Evolutionary conservation across 331 rosid genomes (phyloP), one percentile per base, ranked within the genome.

Genomic region (Phaseolus coccineus): DNA sequence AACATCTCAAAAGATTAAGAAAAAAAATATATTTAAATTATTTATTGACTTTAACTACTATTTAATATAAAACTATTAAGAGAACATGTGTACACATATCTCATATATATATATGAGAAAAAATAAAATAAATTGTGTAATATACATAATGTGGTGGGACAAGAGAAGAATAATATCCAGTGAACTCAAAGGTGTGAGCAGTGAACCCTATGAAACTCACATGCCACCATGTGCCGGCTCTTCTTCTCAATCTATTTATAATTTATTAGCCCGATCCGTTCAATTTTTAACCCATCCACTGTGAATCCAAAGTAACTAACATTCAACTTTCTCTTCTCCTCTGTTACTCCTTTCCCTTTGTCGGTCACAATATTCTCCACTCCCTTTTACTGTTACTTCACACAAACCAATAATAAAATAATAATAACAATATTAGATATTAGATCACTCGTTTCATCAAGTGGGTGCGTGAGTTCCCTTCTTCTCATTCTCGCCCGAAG

Each of bases 361-460:
- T 74, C 76, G 80, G 77, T 30, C 64, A 66, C 66, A 70, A 3
- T 33, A 66, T 69, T 75, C 78, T 73, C 48, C 40, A 50, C 71
- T 69, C 44, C 3, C 1, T 37, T 75, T 76, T 16, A 65, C 74
- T 72, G 81, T 48, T 73, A 69, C 85, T 69, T 11, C 12, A n/a
- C 7, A n/a, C 25, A 15, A 69, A 28, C 5, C 10, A 51, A 16
- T n/a, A 0, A 35, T 35, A 4, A 35, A 35, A 35, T 35, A 33
- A 33, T 31, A 3, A 51, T 14, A 66, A 44, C 47, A 14, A 59
- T 3, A 79, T 5, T 3, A 24, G 24, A 59, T 3, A 79, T 5
- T 51, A 24, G 79, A 84, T 84, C 58, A 6, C 58, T 4, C 9
- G 2, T 40, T 7, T 0, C 3, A 42, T 42, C 47, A 42, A 9